These are phyloP conservation scores for Zea mays DNA, from an alignment of 176 grass and related monocot species.

Conservation along the genomic window Zm-B73-REFERENCE-NAM-5.0 NC_050098.1:207423501-207424000, in stretches of 20 bases:
- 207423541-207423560: too few relatives aligned
- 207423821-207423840: background rate
- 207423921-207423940: constrained; percentile 21
- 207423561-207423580: too few relatives aligned
- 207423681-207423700: too few relatives aligned
- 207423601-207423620: too few relatives aligned
- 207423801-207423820: too few relatives aligned
- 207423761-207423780: background rate
- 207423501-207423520: too few relatives aligned
- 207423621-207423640: too few relatives aligned
- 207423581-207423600: too few relatives aligned
- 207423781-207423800: background rate
- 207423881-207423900: background rate
- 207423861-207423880: constrained; percentile 27
- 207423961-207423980: constrained; percentile 35
- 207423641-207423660: too few relatives aligned
- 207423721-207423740: background rate
- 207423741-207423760: background rate
- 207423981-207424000: constrained; percentile 23
- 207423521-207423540: too few relatives aligned
- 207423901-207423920: constrained; percentile 27
- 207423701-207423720: too few relatives aligned
- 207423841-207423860: constrained; percentile 28
- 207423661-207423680: too few relatives aligned
- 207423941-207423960: constrained; percentile 22